phyloP scores from a whole-genome alignment of 805 yeast genomes.

The Candida quercuum region DNA sequence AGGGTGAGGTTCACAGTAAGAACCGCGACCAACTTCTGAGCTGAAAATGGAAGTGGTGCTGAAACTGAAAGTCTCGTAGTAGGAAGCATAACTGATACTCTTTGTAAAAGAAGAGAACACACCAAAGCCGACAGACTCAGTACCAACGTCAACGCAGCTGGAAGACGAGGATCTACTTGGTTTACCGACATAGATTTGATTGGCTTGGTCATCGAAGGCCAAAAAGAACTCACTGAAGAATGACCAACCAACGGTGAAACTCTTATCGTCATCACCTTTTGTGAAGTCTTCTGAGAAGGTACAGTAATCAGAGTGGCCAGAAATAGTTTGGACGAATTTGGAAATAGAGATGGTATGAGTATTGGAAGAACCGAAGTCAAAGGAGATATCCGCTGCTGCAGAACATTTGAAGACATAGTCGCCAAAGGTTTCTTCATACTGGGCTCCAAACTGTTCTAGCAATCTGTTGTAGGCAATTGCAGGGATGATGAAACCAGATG shows the following conservation, averaged over 20 bases:
- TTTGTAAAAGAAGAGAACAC: conserved; percentile 6
- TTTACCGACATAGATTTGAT: conserved; percentile 10
- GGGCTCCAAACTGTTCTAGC: conserved; percentile 11
- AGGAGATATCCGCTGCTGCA: conserved; percentile 6
- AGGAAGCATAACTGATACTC: neutral
- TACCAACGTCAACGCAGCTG: conserved; percentile 3
- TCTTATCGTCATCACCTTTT: conserved; percentile 1
- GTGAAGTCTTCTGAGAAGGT: conserved; percentile 7
- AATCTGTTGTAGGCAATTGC: conserved; percentile 7
- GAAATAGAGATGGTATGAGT: conserved; percentile 6
- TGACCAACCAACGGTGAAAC: conserved; percentile 14
- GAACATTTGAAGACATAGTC: conserved; percentile 14
- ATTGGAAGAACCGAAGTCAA: conserved; percentile 15
- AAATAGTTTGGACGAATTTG: neutral
- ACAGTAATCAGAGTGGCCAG: conserved; percentile 12
- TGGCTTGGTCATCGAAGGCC: conserved; percentile 12
- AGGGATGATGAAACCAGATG: conserved; percentile 13
- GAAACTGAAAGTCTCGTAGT: conserved; percentile 3
- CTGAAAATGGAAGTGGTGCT: conserved; percentile 1
- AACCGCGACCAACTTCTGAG: neutral
- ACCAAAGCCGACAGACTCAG: neutral
- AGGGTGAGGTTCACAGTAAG: neutral
- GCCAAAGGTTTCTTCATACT: conserved; percentile 7
- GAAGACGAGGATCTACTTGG: conserved; percentile 8
- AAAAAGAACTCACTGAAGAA: conserved; percentile 11